Percentiles rank a stretch among this genome's conserved stretches.
Conservation (phyloP, 2,329 filamentous ascomycete species). For the Gnomoniopsis smithogilvyi region DNA sequence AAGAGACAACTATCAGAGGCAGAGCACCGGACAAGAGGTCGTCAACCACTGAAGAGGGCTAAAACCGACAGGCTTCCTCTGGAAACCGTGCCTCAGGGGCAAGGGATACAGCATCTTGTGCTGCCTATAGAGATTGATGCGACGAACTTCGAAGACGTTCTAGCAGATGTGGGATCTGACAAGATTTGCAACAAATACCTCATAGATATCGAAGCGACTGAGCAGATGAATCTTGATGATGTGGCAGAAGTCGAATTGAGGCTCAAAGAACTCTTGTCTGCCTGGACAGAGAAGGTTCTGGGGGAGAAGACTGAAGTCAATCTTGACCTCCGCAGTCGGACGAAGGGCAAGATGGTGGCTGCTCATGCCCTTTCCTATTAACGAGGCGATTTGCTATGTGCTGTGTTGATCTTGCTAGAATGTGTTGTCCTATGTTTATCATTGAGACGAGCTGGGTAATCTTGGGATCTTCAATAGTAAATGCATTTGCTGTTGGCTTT, state of each 20-base stretch:
- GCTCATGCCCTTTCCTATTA: background rate
- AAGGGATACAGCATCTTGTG: constrained; percentile 17
- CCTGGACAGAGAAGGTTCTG: constrained; percentile 7
- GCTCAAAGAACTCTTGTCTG: background rate
- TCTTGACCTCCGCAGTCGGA: constrained; percentile 1
- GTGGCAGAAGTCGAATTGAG: constrained; percentile 4
- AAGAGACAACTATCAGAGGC: constrained; percentile 20
- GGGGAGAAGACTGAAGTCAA: constrained; percentile 1
- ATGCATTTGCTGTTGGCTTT: no score
- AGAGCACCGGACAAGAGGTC: constrained; percentile 6
- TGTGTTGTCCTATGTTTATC: no score
- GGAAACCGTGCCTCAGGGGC: constrained; percentile 19
- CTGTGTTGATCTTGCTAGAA: background rate
- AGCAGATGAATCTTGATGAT: constrained; percentile 4
- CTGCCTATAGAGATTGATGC: constrained; percentile 12
- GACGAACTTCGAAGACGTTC: background rate
- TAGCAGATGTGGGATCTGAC: background rate
- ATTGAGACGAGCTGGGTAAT: no score
- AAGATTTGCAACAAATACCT: background rate
- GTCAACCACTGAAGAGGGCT: constrained; percentile 19
- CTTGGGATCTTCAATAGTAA: no score
- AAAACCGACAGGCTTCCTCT: constrained; percentile 24
- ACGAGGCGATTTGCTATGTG: background rate
- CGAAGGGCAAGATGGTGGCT: constrained; percentile 5
- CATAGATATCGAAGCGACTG: background rate